Conservation (phyloP, 768 basidiomycete species). For the Tricholoma terreum region DNA sequence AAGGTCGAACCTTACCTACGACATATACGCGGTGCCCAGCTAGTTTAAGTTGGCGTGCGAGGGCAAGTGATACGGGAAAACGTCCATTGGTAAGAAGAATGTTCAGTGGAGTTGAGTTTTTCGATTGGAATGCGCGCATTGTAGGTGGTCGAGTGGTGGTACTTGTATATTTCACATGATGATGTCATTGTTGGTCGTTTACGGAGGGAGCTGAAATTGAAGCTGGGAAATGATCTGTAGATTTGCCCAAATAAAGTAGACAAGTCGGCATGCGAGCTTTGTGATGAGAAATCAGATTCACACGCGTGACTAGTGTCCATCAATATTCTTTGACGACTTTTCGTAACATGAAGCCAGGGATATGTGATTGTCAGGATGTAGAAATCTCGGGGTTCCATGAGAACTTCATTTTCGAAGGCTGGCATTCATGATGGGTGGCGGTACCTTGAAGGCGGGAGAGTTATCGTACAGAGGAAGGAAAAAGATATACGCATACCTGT, state of each 20-base stretch:
- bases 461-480: too few species aligned
- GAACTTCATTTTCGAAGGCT: too few species aligned
- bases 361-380: too few species aligned
- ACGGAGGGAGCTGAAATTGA: neutral
- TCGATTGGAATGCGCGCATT: neutral
- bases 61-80: constrained; percentile 17
- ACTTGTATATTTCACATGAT: neutral
- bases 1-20: constrained; percentile 10
- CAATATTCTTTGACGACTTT: too few species aligned
- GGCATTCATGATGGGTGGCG: too few species aligned
- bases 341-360: too few species aligned
- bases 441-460: too few species aligned
- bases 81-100: constrained; percentile 19
- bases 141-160: neutral
- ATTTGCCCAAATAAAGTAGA: neutral
- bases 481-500: too few species aligned
- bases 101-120: constrained; percentile 7
- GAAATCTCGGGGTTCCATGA: too few species aligned
- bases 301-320: too few species aligned
- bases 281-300: too few species aligned
- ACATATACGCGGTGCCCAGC: constrained; percentile 15
- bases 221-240: neutral
- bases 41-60: constrained; percentile 14
- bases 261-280: too few species aligned
- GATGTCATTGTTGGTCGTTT: neutral